Percentiles rank a stretch among this genome's conserved stretches.
Evolutionary conservation across 1,284 basidiomycete species (phyloP).

Genomic region (Mrakiaceae sp.): DNA sequence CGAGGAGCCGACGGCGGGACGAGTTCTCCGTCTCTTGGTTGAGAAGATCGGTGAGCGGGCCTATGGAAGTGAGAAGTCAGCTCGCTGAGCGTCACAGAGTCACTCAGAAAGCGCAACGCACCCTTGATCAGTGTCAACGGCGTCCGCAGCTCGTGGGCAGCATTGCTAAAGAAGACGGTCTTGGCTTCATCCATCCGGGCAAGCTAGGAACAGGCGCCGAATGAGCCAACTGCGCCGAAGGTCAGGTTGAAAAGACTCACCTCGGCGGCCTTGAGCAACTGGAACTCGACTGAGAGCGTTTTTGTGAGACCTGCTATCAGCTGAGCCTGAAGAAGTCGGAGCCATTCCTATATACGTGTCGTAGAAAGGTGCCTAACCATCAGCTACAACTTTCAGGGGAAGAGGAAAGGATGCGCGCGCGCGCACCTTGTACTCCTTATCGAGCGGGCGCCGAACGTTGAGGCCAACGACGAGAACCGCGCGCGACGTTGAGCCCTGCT

Average conservation of each 20-base stretch:
- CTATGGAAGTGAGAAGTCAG: not conserved
- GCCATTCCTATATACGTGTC: too few species aligned
- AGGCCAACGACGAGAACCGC: conserved; percentile 35
- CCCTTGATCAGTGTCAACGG: conserved; percentile 33
- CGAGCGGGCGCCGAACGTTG: conserved; percentile 30
- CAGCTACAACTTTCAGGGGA: too few species aligned
- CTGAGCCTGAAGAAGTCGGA: too few species aligned
- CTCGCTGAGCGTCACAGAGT: not conserved
- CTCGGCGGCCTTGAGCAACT: too few species aligned
- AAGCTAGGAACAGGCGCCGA: conserved; percentile 23
- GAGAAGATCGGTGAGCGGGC: conserved; percentile 27
- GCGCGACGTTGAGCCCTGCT: not conserved
- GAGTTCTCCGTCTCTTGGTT: not conserved
- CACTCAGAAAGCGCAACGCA: not conserved
- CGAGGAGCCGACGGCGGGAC: conserved; percentile 13
- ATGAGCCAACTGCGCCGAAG: conserved; percentile 16
- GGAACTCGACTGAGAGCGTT: too few species aligned
- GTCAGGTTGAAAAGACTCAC: not conserved
- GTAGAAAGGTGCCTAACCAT: too few species aligned
- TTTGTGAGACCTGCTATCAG: too few species aligned
- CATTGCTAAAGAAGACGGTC: conserved; percentile 20
- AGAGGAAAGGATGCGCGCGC: too few species aligned
- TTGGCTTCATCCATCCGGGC: conserved; percentile 36
- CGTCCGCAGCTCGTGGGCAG: conserved; percentile 35
- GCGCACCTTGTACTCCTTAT: conserved; percentile 29